Base-by-base conservation (phyloP, 768 basidiomycete species). In the Gelatoporia subvermispora region DNA sequence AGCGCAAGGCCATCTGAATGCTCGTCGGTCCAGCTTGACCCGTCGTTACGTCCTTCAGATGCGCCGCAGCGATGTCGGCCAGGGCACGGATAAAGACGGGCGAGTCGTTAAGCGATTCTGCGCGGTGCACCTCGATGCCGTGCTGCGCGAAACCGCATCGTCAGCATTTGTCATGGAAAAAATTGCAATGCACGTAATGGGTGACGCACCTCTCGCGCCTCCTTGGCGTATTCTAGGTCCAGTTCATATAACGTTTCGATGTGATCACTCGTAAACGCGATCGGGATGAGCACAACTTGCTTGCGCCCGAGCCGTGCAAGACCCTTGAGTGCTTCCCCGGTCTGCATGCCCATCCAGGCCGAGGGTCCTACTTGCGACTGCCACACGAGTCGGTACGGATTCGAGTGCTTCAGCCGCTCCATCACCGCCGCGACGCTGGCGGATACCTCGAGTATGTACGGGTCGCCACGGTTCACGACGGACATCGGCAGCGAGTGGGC, bases 271-370 rank as follows among this genome's bases (percentile, higher is more conserved):
- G 96, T 99, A 72, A 99, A 99, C 21, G 96, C 96, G 53, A 99
- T 93, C 0, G 96, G 96, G 7, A 99, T 82, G 35, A 98, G 72
- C 48, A 97, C 75, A 3, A 77, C 83, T 53, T 83, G 79, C 65
- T 88, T 90, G 64, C 75, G 79, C 24, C 86, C 87, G 35, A 89
- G 70, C 16, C 84, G 78, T 44, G 86, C 85, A 37, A 90, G 74
- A 16, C 88, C 89, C 73, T 96, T 92, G 63, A 99, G 71, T 39
- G 93, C 89, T 45, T 91, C 93, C 16, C 79, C 74, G 2, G 96
- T 99, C 67, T 97, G 93, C 72, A 92, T 93, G 3, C 96, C 96
- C 80, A 98, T 90, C 96, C 96, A 98, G 17, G 94, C 89, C 34
- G 85, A 87, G 3, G 96, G 96, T 3, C 96, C 96, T 41, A 99